Conservation (phyloP, 768 basidiomycete genomes). For the Mrakia blollopis region DNA sequence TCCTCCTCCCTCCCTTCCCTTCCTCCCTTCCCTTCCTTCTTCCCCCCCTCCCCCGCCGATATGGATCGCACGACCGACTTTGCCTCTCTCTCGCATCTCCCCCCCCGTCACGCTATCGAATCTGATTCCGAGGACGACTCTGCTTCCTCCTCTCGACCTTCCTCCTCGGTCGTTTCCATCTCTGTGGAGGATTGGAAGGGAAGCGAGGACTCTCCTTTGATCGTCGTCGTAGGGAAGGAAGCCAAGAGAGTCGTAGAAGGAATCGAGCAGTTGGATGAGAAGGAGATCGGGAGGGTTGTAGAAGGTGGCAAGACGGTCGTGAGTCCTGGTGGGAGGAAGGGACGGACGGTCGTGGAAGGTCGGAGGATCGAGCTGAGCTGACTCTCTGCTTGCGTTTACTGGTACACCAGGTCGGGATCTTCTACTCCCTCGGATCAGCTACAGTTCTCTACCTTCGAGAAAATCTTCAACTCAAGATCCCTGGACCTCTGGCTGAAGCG, state of each 20-base stretch:
- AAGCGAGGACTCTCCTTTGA: neutral
- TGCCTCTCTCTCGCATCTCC: neutral
- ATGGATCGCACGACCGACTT: conserved; percentile 12
- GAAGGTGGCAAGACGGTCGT: neutral
- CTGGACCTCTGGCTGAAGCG: neutral
- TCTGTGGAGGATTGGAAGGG: neutral
- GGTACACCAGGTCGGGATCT: neutral
- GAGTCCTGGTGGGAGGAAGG: neutral
- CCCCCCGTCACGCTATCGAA: conserved; percentile 6
- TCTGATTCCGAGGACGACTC: conserved; percentile 8
- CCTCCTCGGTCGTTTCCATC: neutral
- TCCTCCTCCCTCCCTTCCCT: neutral
- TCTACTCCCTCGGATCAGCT: conserved; percentile 7
- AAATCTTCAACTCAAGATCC: conserved; percentile 10
- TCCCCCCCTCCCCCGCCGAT: neutral
- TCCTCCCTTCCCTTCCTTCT: neutral
- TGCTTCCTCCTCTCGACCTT: neutral
- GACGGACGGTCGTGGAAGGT: neutral
- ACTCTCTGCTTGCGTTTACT: neutral
- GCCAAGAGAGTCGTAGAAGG: conserved; percentile 5
- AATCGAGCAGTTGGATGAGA: neutral
- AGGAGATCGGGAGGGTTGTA: neutral
- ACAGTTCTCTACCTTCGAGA: neutral
- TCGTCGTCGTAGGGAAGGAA: conserved; percentile 7
- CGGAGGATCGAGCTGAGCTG: neutral